Conservation (phyloP, 768 basidiomycete genomes). For the Serendipita sp. region DNA sequence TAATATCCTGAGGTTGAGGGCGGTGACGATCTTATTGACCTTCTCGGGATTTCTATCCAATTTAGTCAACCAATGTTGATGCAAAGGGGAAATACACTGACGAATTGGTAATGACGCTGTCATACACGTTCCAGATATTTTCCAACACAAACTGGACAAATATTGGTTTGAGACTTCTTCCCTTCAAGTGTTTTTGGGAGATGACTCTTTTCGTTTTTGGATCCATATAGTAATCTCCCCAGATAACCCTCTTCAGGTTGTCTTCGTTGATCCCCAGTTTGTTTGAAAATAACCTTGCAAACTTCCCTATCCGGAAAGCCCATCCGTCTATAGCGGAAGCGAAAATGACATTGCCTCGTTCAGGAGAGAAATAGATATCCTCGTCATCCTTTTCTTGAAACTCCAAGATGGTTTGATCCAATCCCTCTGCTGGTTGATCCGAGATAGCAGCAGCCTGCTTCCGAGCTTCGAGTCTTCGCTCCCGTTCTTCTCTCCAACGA, state of each 20-base stretch:
- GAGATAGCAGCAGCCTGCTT: slow-evolving; percentile 47
- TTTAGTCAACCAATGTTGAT: not conserved
- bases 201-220: slow-evolving; percentile 90
- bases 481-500: slow-evolving; percentile 84
- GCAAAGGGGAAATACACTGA: slow-evolving; percentile 29
- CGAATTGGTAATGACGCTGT: slow-evolving; percentile 78
- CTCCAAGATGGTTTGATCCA: slow-evolving; percentile 25
- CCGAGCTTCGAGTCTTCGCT: slow-evolving; percentile 61
- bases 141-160: slow-evolving; percentile 97
- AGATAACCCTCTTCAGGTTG: slow-evolving; percentile 71
- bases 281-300: slow-evolving; percentile 78
- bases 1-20: slow-evolving; percentile 66
- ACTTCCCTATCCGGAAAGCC: slow-evolving; percentile 90
- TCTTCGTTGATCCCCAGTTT: slow-evolving; percentile 84
- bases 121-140: slow-evolving; percentile 95
- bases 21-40: slow-evolving; percentile 68
- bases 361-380: slow-evolving; percentile 93
- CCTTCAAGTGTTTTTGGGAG: slow-evolving; percentile 76
- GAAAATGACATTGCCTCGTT: slow-evolving; percentile 90
- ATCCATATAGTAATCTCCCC: slow-evolving; percentile 96
- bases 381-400: slow-evolving; percentile 96
- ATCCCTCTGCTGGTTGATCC: slow-evolving; percentile 40
- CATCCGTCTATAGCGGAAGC: slow-evolving; percentile 93
- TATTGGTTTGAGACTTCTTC: slow-evolving; percentile 76
- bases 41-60: slow-evolving; percentile 68